Evolutionary conservation across 352 stramenopile genomes (phyloP).

Genomic region (Phytophthora idaei): DNA sequence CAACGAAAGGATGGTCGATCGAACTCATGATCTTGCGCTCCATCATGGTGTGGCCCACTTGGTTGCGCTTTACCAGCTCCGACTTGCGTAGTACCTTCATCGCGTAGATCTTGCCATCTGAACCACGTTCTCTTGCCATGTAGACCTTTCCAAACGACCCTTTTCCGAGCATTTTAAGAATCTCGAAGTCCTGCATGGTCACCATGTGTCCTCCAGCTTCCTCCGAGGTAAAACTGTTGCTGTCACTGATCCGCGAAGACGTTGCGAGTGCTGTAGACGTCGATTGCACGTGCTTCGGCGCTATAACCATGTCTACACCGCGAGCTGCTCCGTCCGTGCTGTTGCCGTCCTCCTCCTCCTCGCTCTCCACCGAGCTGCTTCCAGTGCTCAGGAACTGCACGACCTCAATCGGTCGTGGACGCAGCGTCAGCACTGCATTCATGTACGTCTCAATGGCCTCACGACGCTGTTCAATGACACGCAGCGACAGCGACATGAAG

Average conservation of each 20-base stretch:
- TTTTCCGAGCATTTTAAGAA: slow-evolving; percentile 98
- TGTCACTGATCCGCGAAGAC: slow-evolving; percentile 29
- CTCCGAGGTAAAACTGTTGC: slow-evolving; percentile 29
- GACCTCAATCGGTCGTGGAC: slow-evolving; percentile 69
- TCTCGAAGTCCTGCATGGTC: slow-evolving; percentile 93
- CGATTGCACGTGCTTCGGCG: slow-evolving; percentile 38
- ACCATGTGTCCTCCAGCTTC: slow-evolving; percentile 43
- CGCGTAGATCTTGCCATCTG: slow-evolving; percentile 73
- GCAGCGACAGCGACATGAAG: slow-evolving; percentile 86
- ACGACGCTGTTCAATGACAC: slow-evolving; percentile 86
- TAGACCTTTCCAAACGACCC: slow-evolving; percentile 98
- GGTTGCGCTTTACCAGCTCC: slow-evolving; percentile 88
- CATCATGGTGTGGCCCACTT: slow-evolving; percentile 90
- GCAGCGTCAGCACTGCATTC: slow-evolving; percentile 76
- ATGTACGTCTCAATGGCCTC: slow-evolving; percentile 86
- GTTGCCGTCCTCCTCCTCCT: slow-evolving; percentile 72
- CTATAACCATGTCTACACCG: slow-evolving; percentile 32
- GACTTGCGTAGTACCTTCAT: slow-evolving; percentile 91
- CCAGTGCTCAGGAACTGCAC: slow-evolving; percentile 67
- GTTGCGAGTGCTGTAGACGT: slow-evolving; percentile 30
- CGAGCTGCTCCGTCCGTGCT: slow-evolving; percentile 43
- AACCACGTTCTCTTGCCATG: slow-evolving; percentile 91
- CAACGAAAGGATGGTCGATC: slow-evolving; percentile 96
- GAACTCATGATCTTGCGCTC: slow-evolving; percentile 90
- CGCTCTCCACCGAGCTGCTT: slow-evolving; percentile 48